Base-by-base conservation (phyloP, 2,329 filamentous ascomycete species). In the Tolypocladium ovalisporum region DNA sequence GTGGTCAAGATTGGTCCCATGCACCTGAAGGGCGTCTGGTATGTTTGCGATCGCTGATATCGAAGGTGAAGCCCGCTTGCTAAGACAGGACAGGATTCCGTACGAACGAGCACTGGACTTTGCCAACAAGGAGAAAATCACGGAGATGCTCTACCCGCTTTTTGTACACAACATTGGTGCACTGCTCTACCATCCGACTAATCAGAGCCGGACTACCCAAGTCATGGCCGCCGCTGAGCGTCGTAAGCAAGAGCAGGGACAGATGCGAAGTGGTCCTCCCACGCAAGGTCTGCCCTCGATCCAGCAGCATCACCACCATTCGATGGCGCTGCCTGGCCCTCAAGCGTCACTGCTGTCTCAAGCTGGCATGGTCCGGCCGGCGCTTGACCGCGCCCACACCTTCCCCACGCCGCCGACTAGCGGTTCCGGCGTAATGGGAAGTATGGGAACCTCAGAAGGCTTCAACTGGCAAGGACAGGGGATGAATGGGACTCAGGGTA, bases 61-160 rank as follows among this genome's bases (percentile, higher is more conserved):
- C 54, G 66, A 57, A 63, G 63, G 65, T 29, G n/a, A 42, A 40
- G 52, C 44, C 40, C 53, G 54, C 51, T 47, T 39, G 56, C 70
- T 70, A 63, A 71, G 60, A 62, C 62, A 62, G 59, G 54, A 22
- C 65, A 97, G 92, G 92, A 99, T 99, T 67, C 94, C 94, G 2
- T 97, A 96, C 66, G 94, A 97, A 65, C 87, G 94, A 63, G 94
- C 94, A n/a, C 77, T 99, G 56, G 94, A 97, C 67, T 97, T 99
- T 70, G 94, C 94, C 63, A 99, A 99, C 78, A 97, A 97, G 80
- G 94, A 99, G 74, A 97, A 97, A 76, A 99, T 97, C 62, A 97
- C 94, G 0, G 93, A 97, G 74, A 78, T 92, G 53, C 77, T 97
- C 56, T 99, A 97, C 72, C 94, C 94, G 55, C 79, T 99, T 54